phyloP scores from a whole-genome alignment of 208 protist species.

The Acanthamoeba royreba region DNA sequence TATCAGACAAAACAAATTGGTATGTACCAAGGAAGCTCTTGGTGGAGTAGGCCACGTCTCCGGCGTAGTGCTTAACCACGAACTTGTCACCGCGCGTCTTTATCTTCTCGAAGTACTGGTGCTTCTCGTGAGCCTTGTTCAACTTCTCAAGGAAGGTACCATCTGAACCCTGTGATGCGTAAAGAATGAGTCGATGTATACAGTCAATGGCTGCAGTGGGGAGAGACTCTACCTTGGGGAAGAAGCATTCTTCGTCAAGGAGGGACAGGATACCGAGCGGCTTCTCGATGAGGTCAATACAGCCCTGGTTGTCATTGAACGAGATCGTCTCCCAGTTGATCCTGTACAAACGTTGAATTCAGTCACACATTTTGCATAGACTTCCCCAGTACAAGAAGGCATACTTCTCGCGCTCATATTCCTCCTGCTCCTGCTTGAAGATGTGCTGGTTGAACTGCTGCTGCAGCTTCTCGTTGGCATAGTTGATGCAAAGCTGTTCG shows the following conservation, averaged over 20 bases:
- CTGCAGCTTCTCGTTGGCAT: slow-evolving; percentile 82
- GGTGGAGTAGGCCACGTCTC: slow-evolving; percentile 67
- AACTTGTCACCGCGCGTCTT: slow-evolving; percentile 60
- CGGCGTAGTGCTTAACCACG: slow-evolving; percentile 79
- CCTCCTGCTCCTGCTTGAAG: slow-evolving; percentile 78
- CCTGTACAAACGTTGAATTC: slow-evolving; percentile 64
- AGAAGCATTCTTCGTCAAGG: slow-evolving; percentile 73
- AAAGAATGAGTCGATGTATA: too few species aligned
- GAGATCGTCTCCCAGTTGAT: slow-evolving; percentile 72
- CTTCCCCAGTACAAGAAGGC: neutral
- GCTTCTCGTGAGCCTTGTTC: slow-evolving; percentile 58
- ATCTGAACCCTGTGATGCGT: slow-evolving; percentile 64
- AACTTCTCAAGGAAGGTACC: slow-evolving; percentile 66
- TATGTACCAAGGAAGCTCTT: slow-evolving; percentile 86
- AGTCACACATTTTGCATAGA: slow-evolving; percentile 69
- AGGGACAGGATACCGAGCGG: slow-evolving; percentile 65
- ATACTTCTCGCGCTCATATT: slow-evolving; percentile 60
- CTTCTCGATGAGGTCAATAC: slow-evolving; percentile 59
- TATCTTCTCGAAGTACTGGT: neutral
- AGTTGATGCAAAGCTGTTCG: slow-evolving; percentile 84
- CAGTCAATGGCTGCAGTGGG: too few species aligned
- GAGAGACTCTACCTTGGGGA: slow-evolving; percentile 81
- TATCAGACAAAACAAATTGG: neutral
- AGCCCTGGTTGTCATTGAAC: slow-evolving; percentile 58
- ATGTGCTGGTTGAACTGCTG: slow-evolving; percentile 82